phyloP scores from a whole-genome alignment of 1,284 basidiomycete species.

The Athelia psychrophila region DNA sequence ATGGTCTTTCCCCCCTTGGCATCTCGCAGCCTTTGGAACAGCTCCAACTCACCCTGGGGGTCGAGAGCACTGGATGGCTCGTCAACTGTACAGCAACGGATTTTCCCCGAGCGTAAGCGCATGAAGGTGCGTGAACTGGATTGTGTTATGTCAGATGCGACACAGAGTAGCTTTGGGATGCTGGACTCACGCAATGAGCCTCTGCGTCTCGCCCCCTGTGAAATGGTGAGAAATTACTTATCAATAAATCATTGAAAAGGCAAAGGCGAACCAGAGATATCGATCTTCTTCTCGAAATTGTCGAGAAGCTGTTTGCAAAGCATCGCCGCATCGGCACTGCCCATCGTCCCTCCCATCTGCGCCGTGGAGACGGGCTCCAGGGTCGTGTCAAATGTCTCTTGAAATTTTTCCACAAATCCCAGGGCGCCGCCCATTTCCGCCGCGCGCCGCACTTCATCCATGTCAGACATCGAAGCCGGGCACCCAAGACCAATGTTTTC shows the following conservation, averaged over 20 bases:
- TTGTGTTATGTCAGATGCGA: neutral
- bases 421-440: conserved; percentile 32
- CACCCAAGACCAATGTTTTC: conserved; percentile 40
- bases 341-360: conserved; percentile 8
- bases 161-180: neutral
- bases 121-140: conserved; percentile 41
- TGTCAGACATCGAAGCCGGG: conserved; percentile 3
- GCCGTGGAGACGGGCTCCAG: conserved; percentile 30
- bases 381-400: conserved; percentile 30
- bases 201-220: conserved; percentile 41
- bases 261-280: conserved; percentile 25
- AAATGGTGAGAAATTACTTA: conserved; percentile 11
- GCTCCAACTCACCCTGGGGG: conserved; percentile 29
- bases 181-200: conserved; percentile 41
- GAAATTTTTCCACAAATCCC: conserved; percentile 29
- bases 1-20: conserved; percentile 29
- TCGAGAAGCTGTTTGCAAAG: conserved; percentile 12
- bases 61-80: conserved; percentile 38
- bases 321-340: neutral
- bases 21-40: conserved; percentile 27
- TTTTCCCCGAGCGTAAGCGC: conserved; percentile 23
- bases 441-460: conserved; percentile 28
- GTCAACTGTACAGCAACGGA: conserved; percentile 36
- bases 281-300: conserved; percentile 9
- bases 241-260: neutral